phyloP scores from a whole-genome alignment of 78 protist genomes.

The Neovahlkampfia damariscottae region DNA sequence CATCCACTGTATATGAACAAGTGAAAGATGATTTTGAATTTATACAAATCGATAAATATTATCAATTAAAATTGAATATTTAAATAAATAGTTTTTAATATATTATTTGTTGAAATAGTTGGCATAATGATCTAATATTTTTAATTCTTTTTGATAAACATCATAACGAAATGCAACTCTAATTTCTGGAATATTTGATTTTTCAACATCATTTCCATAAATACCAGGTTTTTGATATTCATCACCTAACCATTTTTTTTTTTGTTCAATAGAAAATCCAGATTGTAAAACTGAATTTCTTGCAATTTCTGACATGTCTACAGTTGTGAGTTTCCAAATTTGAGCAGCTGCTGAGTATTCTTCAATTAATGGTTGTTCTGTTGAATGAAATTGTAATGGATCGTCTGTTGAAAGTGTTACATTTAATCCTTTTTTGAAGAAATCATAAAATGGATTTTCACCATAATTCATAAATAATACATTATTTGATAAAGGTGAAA shows the following conservation, averaged over 20 bases:
- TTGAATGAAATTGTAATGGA: slow-evolving; percentile 23
- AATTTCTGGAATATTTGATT: slow-evolving; percentile 4
- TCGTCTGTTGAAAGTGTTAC: slow-evolving; percentile 25
- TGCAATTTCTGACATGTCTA: slow-evolving; percentile 32
- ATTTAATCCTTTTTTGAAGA: slow-evolving; percentile 15
- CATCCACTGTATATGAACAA: too few species aligned
- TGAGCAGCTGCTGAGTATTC: slow-evolving; percentile 28
- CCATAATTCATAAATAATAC: slow-evolving; percentile 1
- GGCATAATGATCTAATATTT: background rate
- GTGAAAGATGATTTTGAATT: too few species aligned
- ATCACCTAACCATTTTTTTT: slow-evolving; percentile 19
- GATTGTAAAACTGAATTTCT: background rate
- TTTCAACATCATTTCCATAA: background rate
- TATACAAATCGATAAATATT: too few species aligned
- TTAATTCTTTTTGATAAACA: slow-evolving; percentile 8
- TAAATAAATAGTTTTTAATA: too few species aligned
- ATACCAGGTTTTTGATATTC: too few species aligned
- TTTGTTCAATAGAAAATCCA: slow-evolving; percentile 13
- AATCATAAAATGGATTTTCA: slow-evolving; percentile 6
- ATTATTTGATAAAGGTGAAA: slow-evolving; percentile 28
- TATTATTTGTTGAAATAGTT: too few species aligned
- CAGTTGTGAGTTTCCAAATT: slow-evolving; percentile 1
- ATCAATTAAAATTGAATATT: too few species aligned
- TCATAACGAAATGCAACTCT: slow-evolving; percentile 21
- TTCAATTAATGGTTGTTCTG: slow-evolving; percentile 21